Base-by-base conservation (phyloP, 495 filamentous ascomycete species). In the Podospora didyma region DNA sequence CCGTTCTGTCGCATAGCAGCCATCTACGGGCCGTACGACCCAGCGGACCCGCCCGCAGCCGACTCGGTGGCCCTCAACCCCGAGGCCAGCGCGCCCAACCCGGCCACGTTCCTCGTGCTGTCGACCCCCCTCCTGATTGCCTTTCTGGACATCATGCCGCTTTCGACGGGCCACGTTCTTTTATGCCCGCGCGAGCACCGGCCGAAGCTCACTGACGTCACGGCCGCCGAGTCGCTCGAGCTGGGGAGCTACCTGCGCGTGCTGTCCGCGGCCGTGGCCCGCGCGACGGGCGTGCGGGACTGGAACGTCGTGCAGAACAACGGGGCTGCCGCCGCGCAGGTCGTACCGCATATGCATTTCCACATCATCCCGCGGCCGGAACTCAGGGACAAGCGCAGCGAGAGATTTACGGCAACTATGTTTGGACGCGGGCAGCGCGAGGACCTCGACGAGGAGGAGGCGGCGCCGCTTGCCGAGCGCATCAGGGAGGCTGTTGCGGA, bases 301-400 rank as follows among this genome's bases (percentile, higher is more conserved):
- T 93, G 88, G 86, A 97, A 97, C 71, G 81, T 96, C 20, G 89
- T 96, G 57, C 91, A 96, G 75, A 97, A 97, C 72, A 97, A 96
- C 71, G 92, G 92, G 2, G 83, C 82, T 0, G 77, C 88, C 22
- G 93, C 93, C 11, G 92, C 91, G 7, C 93, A 97, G 73, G 89
- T 92, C 21, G 90, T 97, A 2, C 85, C 86, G 20, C 92, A 96
- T 71, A 86, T 93, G 6, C 92, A 97, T 69, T 96, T 92, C 71
- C 93, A 97, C 61, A 79, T 97, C 23, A 93, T 97, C 45, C 92
- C 92, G 2, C 73, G 92, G 23, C 79, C 82, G 23, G 78, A 79
- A 67, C 60, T 82, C 31, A 64, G 76, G 64, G 69, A 67, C 41
- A 56, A 67, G 59, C 21, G 75, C 73, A 61, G 73, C 70, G 70